Evolutionary conservation across 2,329 filamentous ascomycete species (phyloP), one percentile per base, ranked within the genome.

Genomic region (Cryphonectria radicalis): DNA sequence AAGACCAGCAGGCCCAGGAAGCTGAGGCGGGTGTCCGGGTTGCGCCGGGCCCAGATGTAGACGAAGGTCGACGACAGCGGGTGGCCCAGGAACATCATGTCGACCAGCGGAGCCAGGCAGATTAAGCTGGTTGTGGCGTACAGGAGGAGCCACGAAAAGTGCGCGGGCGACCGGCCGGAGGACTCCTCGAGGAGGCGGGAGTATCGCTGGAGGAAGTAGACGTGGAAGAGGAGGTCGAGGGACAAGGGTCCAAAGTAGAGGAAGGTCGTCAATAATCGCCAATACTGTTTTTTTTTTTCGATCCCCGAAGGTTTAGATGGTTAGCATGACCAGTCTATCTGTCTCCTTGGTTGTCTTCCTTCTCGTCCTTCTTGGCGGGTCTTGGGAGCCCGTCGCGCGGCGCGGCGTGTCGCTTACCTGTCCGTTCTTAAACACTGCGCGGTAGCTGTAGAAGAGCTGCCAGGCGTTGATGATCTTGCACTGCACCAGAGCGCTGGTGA

Each of bases 151-250:
- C 95, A 99, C 7, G 94, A 94, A 84, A 98, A 99, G 78, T 97
- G 92, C 3, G 96, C 96, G 0, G 95, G 93, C 5, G 93, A 97
- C 60, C 93, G 90, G 57, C 94, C 93, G n/a, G 94, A 94, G 0
- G 93, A 94, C 82, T 98, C 95, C 82, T 99, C 96, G 63, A 99
- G 89, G 60, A 98, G 92, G 66, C 96, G 92, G 8, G 95, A 95
- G 82, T 99, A 99, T 70, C 96, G 92, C 80, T 98, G 95, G 71
- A 98, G 91, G 84, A 99, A 99, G 88, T 98, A 99, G 80, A 98
- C 93, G 81, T 98, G 95, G 85, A 98, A 98, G 76, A 98, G 87
- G 57, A 99, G 90, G 80, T 98, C 96, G 79, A 99, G 89, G 42
- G 92, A 96, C 75, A 98, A 90, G 2, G 95, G 95, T 2, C 96